phyloP scores from a whole-genome alignment of 2,329 filamentous ascomycete genomes.

The Hirsutella minnesotensis region DNA sequence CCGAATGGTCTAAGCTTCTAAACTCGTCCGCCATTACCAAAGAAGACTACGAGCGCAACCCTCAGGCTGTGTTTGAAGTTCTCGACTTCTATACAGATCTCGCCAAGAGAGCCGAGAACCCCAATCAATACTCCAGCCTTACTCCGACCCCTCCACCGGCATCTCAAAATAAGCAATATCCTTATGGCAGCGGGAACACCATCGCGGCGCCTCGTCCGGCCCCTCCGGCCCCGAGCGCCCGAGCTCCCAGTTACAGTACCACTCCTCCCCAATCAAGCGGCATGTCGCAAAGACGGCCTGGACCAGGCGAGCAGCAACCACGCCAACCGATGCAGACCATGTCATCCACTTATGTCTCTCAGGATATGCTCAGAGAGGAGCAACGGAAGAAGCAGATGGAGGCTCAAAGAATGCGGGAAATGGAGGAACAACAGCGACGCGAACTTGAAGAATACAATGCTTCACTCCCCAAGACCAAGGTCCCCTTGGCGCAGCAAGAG shows the following conservation, averaged over 20 bases:
- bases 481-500: slow-evolving; percentile 80
- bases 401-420: slow-evolving; percentile 42
- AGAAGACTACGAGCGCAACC: slow-evolving; percentile 96
- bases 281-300: slow-evolving; percentile 32
- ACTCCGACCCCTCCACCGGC: slow-evolving; percentile 53
- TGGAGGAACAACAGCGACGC: slow-evolving; percentile 55
- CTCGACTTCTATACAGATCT: slow-evolving; percentile 80
- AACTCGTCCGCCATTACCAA: slow-evolving; percentile 96
- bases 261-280: slow-evolving; percentile 21
- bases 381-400: slow-evolving; percentile 52
- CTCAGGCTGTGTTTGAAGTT: slow-evolving; percentile 71
- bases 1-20: slow-evolving; percentile 93
- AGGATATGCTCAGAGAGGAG: slow-evolving; percentile 40
- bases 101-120: slow-evolving; percentile 62
- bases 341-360: slow-evolving; percentile 40
- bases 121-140: slow-evolving; percentile 53
- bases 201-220: slow-evolving; percentile 60
- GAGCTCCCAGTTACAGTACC: slow-evolving; percentile 30
- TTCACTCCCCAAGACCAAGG: slow-evolving; percentile 69
- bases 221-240: slow-evolving; percentile 29
- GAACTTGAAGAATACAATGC: slow-evolving; percentile 86
- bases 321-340: slow-evolving; percentile 46
- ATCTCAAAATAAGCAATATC: slow-evolving; percentile 50
- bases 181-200: slow-evolving; percentile 41
- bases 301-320: slow-evolving; percentile 26